phyloP scores from a whole-genome alignment of 176 grass and related monocot genomes.

The Pontederia crassipes region DNA sequence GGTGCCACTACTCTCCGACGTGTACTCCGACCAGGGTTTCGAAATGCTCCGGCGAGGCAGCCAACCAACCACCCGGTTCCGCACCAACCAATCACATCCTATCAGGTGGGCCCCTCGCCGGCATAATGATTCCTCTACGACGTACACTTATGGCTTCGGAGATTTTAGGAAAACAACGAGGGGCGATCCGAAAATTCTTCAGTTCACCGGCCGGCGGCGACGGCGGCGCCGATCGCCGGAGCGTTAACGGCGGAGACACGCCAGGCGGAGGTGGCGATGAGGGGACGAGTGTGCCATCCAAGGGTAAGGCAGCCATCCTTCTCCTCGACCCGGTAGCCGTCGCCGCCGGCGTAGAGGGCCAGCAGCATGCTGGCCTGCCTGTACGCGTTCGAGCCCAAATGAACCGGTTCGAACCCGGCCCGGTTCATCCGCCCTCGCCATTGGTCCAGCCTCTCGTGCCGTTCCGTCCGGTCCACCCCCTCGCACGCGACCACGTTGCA shows the following conservation, averaged over 20 bases:
- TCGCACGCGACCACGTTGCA: slow-evolving; percentile 17
- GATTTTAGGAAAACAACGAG: too few relatives aligned
- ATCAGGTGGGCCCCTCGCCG: too few relatives aligned
- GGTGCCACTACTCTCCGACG: too few relatives aligned
- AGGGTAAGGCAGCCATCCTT: slow-evolving; percentile 15
- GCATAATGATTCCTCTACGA: too few relatives aligned
- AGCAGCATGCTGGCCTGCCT: slow-evolving; percentile 1
- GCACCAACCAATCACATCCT: too few relatives aligned
- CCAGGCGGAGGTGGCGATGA: slow-evolving; percentile 30
- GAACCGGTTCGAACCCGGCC: slow-evolving; percentile 20
- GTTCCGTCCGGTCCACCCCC: slow-evolving; percentile 5
- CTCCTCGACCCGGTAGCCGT: neutral
- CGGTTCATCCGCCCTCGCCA: slow-evolving; percentile 19
- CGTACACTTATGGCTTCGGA: too few relatives aligned
- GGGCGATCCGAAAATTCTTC: too few relatives aligned
- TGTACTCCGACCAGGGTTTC: too few relatives aligned
- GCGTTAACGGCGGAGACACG: neutral
- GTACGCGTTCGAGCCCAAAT: slow-evolving; percentile 8
- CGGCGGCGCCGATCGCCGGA: neutral
- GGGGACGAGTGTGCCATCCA: slow-evolving; percentile 17
- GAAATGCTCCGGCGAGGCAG: too few relatives aligned
- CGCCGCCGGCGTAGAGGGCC: neutral
- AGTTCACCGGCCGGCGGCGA: neutral
- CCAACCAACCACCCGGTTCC: too few relatives aligned
- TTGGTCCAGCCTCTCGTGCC: slow-evolving; percentile 25